These are phyloP conservation scores for Otatea glauca DNA, from an alignment of 176 grass and related monocot genomes.

Conservation along the genomic window DNA sequence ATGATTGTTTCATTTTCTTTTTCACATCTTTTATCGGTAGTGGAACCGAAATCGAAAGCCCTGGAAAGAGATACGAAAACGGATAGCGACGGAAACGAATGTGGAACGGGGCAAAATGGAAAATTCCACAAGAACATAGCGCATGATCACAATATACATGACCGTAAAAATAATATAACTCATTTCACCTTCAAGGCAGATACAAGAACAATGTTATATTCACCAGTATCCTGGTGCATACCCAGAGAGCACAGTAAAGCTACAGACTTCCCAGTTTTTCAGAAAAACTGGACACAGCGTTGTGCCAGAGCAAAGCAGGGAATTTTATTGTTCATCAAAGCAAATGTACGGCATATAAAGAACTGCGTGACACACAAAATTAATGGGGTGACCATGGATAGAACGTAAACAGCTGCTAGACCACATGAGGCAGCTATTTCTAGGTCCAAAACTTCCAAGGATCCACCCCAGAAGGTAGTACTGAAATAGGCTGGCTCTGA, in stretches of 20 bases:
- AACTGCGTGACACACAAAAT: background rate
- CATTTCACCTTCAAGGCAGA: no score
- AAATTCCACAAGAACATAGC: no score
- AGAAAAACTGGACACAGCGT: background rate
- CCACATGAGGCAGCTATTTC: background rate
- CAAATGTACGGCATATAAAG: background rate
- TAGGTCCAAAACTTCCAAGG: background rate
- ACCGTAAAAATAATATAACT: no score
- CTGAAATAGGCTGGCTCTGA: no score
- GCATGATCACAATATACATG: no score
- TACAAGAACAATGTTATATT: no score
- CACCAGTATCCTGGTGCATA: background rate
- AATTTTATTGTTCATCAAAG: slow-evolving; percentile 7
- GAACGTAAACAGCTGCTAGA: background rate
- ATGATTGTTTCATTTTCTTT: no score
- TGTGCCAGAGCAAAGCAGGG: background rate
- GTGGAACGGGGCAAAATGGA: no score
- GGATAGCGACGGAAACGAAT: no score
- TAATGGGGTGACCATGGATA: background rate
- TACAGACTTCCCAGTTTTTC: background rate
- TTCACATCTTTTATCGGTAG: no score
- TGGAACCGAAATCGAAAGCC: no score
- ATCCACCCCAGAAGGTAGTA: background rate
- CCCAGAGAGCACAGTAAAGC: background rate
- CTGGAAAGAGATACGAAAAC: no score